Percentiles rank a stretch among this genome's conserved stretches.
These are phyloP conservation scores for Gossypium anomalum DNA, from an alignment of 345 rosid genomes.

Conservation along the genomic window DNA sequence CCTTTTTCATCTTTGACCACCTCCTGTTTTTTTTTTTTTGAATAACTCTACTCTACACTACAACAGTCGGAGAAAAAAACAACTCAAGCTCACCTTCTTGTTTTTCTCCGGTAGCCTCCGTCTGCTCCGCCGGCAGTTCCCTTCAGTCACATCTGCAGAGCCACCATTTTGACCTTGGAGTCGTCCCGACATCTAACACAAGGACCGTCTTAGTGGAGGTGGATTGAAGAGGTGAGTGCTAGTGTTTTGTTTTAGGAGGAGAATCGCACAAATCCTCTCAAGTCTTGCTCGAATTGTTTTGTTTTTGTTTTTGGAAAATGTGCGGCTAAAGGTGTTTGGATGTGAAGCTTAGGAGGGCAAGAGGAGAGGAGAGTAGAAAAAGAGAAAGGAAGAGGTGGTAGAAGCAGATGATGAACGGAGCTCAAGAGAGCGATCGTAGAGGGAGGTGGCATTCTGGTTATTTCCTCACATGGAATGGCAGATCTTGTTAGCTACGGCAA, in stretches of 20 bases:
- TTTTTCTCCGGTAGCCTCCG: slow-evolving; percentile 5
- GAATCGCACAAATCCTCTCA: slow-evolving; percentile 25
- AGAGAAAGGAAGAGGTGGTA: background rate
- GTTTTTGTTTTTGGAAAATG: background rate
- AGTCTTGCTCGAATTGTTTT: slow-evolving; percentile 3
- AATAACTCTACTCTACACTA: background rate
- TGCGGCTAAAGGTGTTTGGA: slow-evolving; percentile 10
- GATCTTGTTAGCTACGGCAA: slow-evolving; percentile 90
- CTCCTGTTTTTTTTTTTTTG: background rate
- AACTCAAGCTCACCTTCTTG: slow-evolving; percentile 1
- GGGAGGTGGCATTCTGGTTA: slow-evolving; percentile 61
- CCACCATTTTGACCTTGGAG: slow-evolving; percentile 1
- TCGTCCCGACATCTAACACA: background rate
- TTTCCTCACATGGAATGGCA: slow-evolving; percentile 96
- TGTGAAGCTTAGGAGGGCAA: slow-evolving; percentile 1
- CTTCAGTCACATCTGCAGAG: background rate
- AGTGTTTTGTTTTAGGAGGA: slow-evolving; percentile 24
- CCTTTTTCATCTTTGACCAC: slow-evolving; percentile 35
- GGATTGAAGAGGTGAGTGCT: slow-evolving; percentile 3
- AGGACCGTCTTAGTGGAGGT: background rate
- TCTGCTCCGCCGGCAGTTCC: slow-evolving; percentile 16
- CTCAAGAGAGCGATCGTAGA: slow-evolving; percentile 71
- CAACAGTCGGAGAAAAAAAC: background rate
- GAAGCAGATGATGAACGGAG: slow-evolving; percentile 78
- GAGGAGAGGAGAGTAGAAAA: background rate